These are phyloP conservation scores for Diaporthe caulivora DNA, from an alignment of 2,329 filamentous ascomycete genomes.

Conservation along the genomic window DNA sequence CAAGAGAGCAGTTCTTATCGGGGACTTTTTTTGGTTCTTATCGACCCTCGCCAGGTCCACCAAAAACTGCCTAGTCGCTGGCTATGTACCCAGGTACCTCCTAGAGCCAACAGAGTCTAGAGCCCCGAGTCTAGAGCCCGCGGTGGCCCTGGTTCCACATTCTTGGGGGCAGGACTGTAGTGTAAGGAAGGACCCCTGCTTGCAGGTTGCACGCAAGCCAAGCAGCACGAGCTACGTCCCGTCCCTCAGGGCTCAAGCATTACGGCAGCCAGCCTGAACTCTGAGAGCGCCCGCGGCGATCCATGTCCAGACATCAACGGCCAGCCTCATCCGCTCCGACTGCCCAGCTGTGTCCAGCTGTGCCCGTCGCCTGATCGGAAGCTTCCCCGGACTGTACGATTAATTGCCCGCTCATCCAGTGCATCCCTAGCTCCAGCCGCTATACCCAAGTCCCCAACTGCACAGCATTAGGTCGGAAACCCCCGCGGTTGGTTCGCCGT, in stretches of 20 bases:
- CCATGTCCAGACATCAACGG: conserved; percentile 19
- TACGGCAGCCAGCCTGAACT: not conserved
- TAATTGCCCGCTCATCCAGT: not conserved
- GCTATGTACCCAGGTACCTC: too few species aligned
- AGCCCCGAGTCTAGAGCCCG: not conserved
- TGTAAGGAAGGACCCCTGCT: conserved; percentile 18
- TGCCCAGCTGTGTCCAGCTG: not conserved
- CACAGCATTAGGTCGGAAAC: conserved; percentile 6
- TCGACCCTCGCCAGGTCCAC: not conserved
- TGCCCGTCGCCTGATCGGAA: conserved; percentile 7
- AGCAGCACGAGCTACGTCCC: conserved; percentile 21
- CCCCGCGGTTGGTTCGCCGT: conserved; percentile 23
- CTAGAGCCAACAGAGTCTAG: too few species aligned
- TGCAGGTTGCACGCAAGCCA: not conserved
- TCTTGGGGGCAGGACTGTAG: not conserved
- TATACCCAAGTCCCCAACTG: not conserved
- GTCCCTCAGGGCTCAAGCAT: conserved; percentile 1
- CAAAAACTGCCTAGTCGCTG: not conserved
- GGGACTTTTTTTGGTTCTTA: conserved; percentile 10
- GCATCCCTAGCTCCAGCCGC: conserved; percentile 10
- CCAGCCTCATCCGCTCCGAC: not conserved
- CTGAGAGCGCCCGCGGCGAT: conserved; percentile 7
- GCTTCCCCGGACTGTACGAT: conserved; percentile 16
- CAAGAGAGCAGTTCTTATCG: conserved; percentile 23
- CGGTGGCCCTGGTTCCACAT: not conserved